Evolutionary conservation across 345 rosid genomes (phyloP), one percentile per base, ranked within the genome.

Genomic region (Hypericum androsaemum): DNA sequence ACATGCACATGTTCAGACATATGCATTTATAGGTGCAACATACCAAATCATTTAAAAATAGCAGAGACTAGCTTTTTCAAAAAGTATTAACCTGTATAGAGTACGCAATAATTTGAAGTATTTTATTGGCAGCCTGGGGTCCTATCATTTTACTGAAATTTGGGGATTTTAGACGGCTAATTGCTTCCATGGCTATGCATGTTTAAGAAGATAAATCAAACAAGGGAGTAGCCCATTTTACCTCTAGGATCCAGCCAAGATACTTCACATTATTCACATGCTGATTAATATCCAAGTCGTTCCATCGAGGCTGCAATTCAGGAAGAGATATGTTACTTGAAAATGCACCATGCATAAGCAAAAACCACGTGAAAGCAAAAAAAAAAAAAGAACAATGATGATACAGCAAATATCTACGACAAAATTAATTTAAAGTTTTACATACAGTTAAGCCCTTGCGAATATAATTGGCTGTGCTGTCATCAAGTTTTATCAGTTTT

Each of bases 191-290:
- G 1, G 32, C 32, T 22, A 22, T 22, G 32, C 32, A 22, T 22
- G 32, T 22, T 22, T 22, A 22, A 22, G 32, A 1, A 22, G 32
- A 22, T 22, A 22, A 22, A 22, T 22, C 32, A 22, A 22, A 22
- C 1, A 22, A 22, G 32, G 32, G 32, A 1, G 32, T n/a, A 22
- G 32, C 32, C 32, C 32, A 38, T 46, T 7, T 51, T 76, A 86
- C 95, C 88, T 94, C 99, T 13, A 94, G 89, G 49, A 88, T 86
- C 99, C 99, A 94, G 51, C 90, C 90, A 6, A 94, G 72, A 78
- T 94, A 94, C 69, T 94, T 94, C 60, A 88, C 99, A 75, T 94
- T 94, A 73, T 88, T 94, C 47, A 88, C 99, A 66, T 94, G 99
- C 67, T 94, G 97, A 74, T 94, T 94, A 64, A 88, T 83, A 80